phyloP scores from a whole-genome alignment of 768 basidiomycete species.

The Macrolepiota fuliginosa region DNA sequence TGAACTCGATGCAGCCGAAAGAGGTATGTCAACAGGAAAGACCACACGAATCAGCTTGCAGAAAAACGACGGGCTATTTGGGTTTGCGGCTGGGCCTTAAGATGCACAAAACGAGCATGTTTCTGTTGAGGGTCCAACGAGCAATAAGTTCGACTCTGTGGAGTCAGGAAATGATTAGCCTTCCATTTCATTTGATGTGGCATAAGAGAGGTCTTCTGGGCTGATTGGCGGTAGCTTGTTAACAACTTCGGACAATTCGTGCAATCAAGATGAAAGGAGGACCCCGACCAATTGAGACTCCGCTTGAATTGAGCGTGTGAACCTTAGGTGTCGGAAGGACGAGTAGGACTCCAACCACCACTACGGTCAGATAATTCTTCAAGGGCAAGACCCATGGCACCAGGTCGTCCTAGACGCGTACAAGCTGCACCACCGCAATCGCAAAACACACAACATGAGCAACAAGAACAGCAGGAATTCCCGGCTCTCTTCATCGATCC shows the following conservation, averaged over 20 bases:
- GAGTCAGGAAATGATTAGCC: not conserved
- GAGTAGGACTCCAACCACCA: conserved; percentile 49
- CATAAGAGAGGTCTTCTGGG: not conserved
- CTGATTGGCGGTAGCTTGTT: not conserved
- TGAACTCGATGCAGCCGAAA: no score
- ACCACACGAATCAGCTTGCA: no score
- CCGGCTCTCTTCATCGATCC: conserved; percentile 69
- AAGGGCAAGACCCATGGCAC: conserved; percentile 77
- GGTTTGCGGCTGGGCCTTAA: no score
- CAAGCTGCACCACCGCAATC: conserved; percentile 21
- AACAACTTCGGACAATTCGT: not conserved
- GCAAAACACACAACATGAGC: conserved; percentile 32
- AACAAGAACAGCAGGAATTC: conserved; percentile 23
- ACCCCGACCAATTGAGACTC: conserved; percentile 15
- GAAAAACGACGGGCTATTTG: no score
- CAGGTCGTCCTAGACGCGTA: conserved; percentile 46
- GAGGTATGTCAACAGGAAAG: no score
- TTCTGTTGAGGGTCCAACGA: no score
- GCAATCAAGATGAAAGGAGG: not conserved
- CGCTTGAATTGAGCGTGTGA: conserved; percentile 17
- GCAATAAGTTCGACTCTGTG: no score
- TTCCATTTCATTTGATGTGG: not conserved
- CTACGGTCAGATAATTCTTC: conserved; percentile 32
- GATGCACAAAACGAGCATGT: no score
- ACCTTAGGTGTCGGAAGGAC: conserved; percentile 13